Base-by-base conservation (phyloP, 805 yeast species). In the Saturnispora gosingensis region DNA sequence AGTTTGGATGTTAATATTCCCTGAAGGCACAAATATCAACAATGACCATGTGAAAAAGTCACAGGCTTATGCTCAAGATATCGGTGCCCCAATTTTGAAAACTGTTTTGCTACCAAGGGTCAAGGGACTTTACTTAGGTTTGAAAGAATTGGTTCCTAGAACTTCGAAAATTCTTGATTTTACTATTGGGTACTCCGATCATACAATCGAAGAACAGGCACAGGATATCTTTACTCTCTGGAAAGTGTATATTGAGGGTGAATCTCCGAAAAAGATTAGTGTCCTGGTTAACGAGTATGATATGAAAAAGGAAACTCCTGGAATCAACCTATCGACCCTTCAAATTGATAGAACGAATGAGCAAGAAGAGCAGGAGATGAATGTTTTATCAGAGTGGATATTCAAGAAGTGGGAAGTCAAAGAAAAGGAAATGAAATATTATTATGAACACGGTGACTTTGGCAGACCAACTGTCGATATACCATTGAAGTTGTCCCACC, bases 21-120 rank as follows among this genome's bases (percentile, higher is more conserved):
- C 99, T 1, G 99, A 93, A 66, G 99, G 99, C 5, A 93, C 99
- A 0, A 93, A 88, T 53, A 69, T 85, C 50, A 82, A 93, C 38
- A 73, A 72, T 5, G 75, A 78, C 54, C 88, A 96, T 2, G 73
- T 79, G 46, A 68, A 59, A 3, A 77, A 78, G 53, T 80, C 90
- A 8, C 72, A 71, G 16, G 71, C 64, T 7, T 93, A 72, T 67
- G 84, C 88, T 20, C 67, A 64, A 5, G 77, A 81, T 56, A 46
- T 50, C 6, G 70, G 74, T 1, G 72, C 83, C 56, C 72, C 75
- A 40, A 82, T 88, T 63, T 46, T 53, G 16, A 22, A 50, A 13
- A 30, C 52, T 16, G 80, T 86, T 13, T 71, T 93, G 54, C 67
- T 89, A n/a, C 99, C 99, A 15, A 78, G 95, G 51, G 73, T 77